Percentiles rank a stretch among this genome's conserved stretches.
Evolutionary conservation across 2,329 filamentous ascomycete genomes (phyloP).

Genomic region (Diaporthe capsici): DNA sequence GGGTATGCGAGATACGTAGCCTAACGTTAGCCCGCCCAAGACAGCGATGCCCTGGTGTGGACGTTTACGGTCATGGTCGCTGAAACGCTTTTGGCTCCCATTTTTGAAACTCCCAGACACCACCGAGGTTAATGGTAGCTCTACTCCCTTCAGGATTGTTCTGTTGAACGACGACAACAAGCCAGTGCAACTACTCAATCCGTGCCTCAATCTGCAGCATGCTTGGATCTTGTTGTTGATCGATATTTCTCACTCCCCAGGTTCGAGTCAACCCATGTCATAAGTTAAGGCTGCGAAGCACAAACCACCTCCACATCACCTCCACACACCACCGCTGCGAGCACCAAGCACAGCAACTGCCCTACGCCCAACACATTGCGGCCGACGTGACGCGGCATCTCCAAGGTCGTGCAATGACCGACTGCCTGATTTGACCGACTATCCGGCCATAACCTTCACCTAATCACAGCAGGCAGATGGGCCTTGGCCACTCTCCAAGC

Average conservation of each 20-base stretch:
- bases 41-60: constrained; percentile 25
- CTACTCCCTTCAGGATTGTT: background rate
- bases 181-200: background rate
- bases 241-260: background rate
- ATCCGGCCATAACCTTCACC: background rate
- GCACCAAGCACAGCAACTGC: background rate
- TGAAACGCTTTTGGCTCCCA: constrained; percentile 29
- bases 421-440: background rate
- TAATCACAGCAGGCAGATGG: constrained; percentile 2
- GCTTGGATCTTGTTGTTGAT: background rate
- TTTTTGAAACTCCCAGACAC: constrained; percentile 23
- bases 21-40: background rate
- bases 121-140: background rate
- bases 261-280: background rate
- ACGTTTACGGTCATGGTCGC: constrained; percentile 16
- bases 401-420: constrained; percentile 10
- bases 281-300: background rate
- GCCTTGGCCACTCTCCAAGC: constrained; percentile 1
- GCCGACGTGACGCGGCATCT: constrained; percentile 26
- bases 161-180: background rate
- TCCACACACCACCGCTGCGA: background rate
- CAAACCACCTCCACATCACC: constrained; percentile 14
- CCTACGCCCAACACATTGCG: background rate
- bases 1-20: background rate
- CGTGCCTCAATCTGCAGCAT: background rate